Base-by-base conservation (phyloP, 2,329 filamentous ascomycete species). In the Phaeosphaeria sp. region DNA sequence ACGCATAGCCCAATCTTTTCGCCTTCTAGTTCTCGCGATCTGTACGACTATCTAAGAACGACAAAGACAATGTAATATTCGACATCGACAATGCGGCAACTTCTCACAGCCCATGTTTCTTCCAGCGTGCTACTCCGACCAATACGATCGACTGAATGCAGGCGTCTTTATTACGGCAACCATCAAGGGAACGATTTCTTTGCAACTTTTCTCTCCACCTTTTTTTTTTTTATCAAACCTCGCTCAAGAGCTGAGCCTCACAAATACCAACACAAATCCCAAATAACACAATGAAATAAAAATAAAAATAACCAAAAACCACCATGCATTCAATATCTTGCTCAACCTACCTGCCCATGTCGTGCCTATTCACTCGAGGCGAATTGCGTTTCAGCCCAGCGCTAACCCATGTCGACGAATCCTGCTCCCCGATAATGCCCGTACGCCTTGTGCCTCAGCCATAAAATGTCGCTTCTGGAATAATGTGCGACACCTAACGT, bases 401-500 rank as follows among this genome's bases (percentile, higher is more conserved):
- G 21, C 22, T 36, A 13, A 36, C 9, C 30, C 13, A 11, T 36
- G 30, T 11, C 9, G 3, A 36, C 5, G 15, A 21, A 50, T 44
- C 21, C 43, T 39, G 25, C 46, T 20, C 20, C 23, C 47, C 7
- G 21, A 9, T 13, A 2, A 27, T 15, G 20, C 18, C 25, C 43
- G 18, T 23, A 56, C 54, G 43, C 39, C 36, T 52, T 52, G 46
- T 43, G 54, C 54, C 43, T 56, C 54, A 56, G 44, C 44, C 44
- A 15, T 36, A 11, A 36, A 21, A 43, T 43, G 41, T 6, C 17
- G n/a, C 41, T 49, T 49, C 46, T 49, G 17, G 23, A 36, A 49
- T n/a, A 21, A 49, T 46, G 46, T 33, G n/a, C n/a, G 46, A 48
- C 46, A 10, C 22, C 30, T 44, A 39, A 30, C 36, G 39, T 25